Evolutionary conservation across 2,329 filamentous ascomycete species (phyloP).

Genomic region (Grosmannia penicillata): DNA sequence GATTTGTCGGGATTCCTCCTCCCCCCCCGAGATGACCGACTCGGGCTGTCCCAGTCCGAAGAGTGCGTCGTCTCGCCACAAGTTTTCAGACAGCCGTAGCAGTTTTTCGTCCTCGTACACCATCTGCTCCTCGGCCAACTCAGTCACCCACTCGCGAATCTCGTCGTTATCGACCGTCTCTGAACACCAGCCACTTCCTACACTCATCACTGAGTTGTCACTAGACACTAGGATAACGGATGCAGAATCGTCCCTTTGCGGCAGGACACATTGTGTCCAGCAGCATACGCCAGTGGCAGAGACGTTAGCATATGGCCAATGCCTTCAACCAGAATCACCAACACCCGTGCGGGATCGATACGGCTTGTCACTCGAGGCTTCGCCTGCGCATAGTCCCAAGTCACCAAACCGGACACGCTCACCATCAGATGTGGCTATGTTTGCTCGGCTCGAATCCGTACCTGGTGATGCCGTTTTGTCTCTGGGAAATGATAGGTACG

Average conservation of each 20-base stretch:
- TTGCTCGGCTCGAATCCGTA: not conserved
- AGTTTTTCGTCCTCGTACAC: conserved; percentile 36
- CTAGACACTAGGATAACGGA: conserved; percentile 16
- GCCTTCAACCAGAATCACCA: conserved; percentile 10
- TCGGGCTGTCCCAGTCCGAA: conserved; percentile 15
- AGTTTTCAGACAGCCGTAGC: conserved; percentile 35
- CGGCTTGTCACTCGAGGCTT: conserved; percentile 2
- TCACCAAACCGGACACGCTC: conserved; percentile 5
- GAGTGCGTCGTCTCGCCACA: conserved; percentile 24
- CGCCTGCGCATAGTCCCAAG: conserved; percentile 3
- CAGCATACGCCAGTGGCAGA: conserved; percentile 6
- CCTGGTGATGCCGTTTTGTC: not conserved
- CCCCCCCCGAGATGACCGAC: not conserved
- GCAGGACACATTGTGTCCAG: conserved; percentile 1
- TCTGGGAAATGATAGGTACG: not conserved
- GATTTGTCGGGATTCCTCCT: not conserved
- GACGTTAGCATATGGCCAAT: not conserved
- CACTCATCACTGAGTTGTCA: conserved; percentile 21
- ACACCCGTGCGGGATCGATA: conserved; percentile 9
- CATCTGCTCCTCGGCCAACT: conserved; percentile 24
- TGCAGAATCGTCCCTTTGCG: not conserved
- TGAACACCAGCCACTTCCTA: conserved; percentile 20
- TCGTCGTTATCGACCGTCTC: conserved; percentile 38
- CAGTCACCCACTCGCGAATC: conserved; percentile 33
- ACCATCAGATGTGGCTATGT: conserved; percentile 10